Conservation (phyloP, 2,329 filamentous ascomycete genomes). For the Ceratocystis lukuohia region DNA sequence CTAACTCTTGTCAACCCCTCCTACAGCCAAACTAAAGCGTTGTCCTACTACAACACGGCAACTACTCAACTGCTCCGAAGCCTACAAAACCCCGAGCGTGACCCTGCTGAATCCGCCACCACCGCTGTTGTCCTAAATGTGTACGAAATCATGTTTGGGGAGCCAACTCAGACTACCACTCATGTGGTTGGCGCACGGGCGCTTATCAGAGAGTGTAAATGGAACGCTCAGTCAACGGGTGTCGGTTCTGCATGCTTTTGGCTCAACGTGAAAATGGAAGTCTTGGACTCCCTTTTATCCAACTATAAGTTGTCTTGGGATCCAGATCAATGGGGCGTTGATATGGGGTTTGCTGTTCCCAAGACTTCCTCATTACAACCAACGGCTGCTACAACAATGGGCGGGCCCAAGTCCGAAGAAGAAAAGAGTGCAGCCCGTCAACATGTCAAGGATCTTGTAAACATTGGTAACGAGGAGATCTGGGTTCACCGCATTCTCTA, state of each 20-base stretch:
- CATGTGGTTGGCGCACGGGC: constrained; percentile 77
- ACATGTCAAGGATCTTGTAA: constrained; percentile 4
- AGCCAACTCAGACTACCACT: constrained; percentile 67
- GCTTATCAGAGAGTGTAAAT: constrained; percentile 77
- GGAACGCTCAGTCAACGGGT: constrained; percentile 66
- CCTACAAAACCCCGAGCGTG: constrained; percentile 67
- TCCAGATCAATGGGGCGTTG: constrained; percentile 77
- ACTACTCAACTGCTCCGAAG: constrained; percentile 63
- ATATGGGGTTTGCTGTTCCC: constrained; percentile 49
- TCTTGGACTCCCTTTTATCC: constrained; percentile 76
- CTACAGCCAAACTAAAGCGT: constrained; percentile 46
- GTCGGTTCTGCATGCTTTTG: constrained; percentile 85
- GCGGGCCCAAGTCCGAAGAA: constrained; percentile 22
- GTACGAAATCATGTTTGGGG: constrained; percentile 84
- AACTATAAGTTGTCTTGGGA: constrained; percentile 83
- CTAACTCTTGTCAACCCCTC: constrained; percentile 53
- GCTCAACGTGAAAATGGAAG: constrained; percentile 81
- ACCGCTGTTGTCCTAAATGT: constrained; percentile 82
- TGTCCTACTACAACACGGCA: constrained; percentile 75
- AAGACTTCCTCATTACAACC: constrained; percentile 1
- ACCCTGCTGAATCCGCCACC: constrained; percentile 50
- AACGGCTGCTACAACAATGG: not conserved
- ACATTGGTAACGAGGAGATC: constrained; percentile 53
- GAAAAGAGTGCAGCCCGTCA: constrained; percentile 35
- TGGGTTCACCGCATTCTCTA: constrained; percentile 88